Conservation (phyloP, 306 rosid species). For the Neltuma alba region DNA sequence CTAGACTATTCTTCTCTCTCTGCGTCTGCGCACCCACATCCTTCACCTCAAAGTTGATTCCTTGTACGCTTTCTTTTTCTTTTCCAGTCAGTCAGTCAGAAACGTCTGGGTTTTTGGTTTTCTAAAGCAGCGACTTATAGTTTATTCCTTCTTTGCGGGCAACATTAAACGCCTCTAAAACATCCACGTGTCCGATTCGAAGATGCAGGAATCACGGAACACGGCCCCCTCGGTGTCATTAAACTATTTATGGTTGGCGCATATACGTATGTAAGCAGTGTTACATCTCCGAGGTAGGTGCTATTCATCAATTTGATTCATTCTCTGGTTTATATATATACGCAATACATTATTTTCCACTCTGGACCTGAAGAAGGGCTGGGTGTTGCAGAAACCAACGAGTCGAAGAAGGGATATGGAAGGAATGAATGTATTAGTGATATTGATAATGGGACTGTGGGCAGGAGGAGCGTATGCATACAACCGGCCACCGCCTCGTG, state of each 20-base stretch:
- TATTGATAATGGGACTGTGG: neutral
- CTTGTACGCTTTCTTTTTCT: conserved; percentile 21
- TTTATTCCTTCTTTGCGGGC: neutral
- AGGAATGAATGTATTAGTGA: neutral
- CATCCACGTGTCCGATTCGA: neutral
- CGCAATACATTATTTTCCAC: neutral
- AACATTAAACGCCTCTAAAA: neutral
- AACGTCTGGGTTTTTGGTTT: neutral
- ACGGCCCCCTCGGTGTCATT: neutral
- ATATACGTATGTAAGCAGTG: neutral
- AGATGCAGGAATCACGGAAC: neutral
- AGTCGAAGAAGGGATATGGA: too few relatives aligned
- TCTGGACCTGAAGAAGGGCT: neutral
- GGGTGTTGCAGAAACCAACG: too few relatives aligned
- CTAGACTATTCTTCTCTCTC: neutral
- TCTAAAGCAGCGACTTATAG: neutral
- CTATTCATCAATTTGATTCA: neutral
- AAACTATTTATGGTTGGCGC: neutral
- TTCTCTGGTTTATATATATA: neutral
- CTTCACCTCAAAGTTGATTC: neutral
- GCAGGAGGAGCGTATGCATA: conserved; percentile 21
- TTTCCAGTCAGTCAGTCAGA: neutral
- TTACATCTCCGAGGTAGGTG: neutral
- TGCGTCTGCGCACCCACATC: neutral
- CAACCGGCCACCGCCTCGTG: conserved; percentile 42